Evolutionary conservation across 2,329 filamentous ascomycete species (phyloP), one percentile per base, ranked within the genome.

Genomic region (Colletotrichum cordylinicola): DNA sequence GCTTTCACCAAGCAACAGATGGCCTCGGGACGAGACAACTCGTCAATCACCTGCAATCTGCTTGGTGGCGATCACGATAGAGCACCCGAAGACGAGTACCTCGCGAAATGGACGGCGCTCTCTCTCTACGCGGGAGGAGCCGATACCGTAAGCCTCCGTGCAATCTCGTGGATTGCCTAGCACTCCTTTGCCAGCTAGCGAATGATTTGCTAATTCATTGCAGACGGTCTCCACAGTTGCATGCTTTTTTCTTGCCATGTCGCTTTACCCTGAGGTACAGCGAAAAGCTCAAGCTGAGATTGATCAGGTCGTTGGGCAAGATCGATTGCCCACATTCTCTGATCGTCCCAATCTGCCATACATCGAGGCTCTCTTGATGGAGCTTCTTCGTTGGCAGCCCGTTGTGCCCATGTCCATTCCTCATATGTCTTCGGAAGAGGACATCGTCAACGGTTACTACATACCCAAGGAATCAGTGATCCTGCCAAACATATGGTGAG

Each of bases 311-410:
- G 83, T 92, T 4, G 90, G 90, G 1, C 78, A 82, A 0, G 75
- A 84, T n/a, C 84, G 90, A 4, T 84, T 86, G 15, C 90, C 90
- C 0, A 81, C 80, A 12, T 89, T 87, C 81, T 85, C 87, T 37
- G 90, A 92, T 77, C 83, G 85, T 27, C 81, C 84, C 0, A 81
- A 83, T 4, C 79, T 92, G 13, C 90, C 90, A 0, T 92, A 92
- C 78, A 80, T 91, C 37, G 84, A 86, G 33, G 88, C 88, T 2
- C 85, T 90, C 10, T 84, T 91, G 33, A 91, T 91, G 76, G 91
- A 93, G 77, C 85, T 88, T 3, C 81, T 91, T 12, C 85, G 90
- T 3, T 91, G 90, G 89, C 85, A 89, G 13, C 88, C 90, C 0
- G 87, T 90, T 1, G 86, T 86, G 15, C 87, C 88, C 58, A 86